Conservation (phyloP, 306 rosid species). For the Cicer yamashitae region DNA sequence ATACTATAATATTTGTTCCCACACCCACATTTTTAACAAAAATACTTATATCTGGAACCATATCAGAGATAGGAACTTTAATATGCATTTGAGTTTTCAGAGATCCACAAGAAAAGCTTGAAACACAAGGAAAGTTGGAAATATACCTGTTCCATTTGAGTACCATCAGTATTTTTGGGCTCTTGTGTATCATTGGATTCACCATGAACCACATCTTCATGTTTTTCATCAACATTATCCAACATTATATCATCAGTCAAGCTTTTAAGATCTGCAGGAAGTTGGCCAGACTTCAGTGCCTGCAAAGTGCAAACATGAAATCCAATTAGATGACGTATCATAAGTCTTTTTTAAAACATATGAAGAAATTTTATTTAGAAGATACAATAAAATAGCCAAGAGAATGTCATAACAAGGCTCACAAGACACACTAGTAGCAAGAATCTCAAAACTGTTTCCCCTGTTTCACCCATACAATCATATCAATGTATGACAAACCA, state of each 20-base stretch:
- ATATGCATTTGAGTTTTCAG: no score
- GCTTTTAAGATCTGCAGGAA: conserved; percentile 73
- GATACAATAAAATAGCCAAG: background rate
- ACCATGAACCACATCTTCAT: conserved; percentile 43
- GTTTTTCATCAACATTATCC: conserved; percentile 51
- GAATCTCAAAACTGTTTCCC: conserved; percentile 14
- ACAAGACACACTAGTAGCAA: conserved; percentile 10
- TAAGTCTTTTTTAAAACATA: conserved; percentile 1
- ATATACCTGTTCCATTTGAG: conserved; percentile 81
- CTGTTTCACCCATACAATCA: background rate
- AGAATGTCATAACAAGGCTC: conserved; percentile 4
- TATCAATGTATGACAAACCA: conserved; percentile 18
- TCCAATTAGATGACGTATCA: conserved; percentile 18
- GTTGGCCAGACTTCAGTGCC: conserved; percentile 92
- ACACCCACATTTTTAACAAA: no score
- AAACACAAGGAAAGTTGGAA: background rate
- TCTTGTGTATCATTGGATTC: conserved; percentile 58
- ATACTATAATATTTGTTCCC: background rate
- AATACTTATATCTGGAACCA: no score
- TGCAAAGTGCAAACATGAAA: conserved; percentile 60
- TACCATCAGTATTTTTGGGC: conserved; percentile 54
- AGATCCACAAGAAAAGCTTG: conserved; percentile 19
- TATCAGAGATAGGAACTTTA: no score
- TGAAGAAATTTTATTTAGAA: conserved; percentile 16
- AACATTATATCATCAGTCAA: conserved; percentile 53